Conservation (phyloP, 352 stramenopile genomes). For the Hyaloperonospora brassicae region DNA sequence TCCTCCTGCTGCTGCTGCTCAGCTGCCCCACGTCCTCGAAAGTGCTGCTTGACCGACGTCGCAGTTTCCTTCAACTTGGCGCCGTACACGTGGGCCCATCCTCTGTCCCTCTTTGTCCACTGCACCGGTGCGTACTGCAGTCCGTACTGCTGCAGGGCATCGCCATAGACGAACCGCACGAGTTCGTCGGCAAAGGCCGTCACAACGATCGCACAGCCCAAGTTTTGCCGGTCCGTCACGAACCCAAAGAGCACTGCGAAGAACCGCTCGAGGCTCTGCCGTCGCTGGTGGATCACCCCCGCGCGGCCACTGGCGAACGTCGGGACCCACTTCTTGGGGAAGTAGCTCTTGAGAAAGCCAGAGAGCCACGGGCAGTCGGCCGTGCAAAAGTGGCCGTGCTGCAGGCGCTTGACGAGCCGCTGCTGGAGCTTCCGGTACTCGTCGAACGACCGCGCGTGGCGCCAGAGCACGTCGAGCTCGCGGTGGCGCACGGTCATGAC, state of each 20-base stretch:
- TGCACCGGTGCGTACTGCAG: slow-evolving; percentile 20
- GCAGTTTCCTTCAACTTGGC: slow-evolving; percentile 13
- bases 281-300: slow-evolving; percentile 30
- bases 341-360: slow-evolving; percentile 71
- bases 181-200: slow-evolving; percentile 34
- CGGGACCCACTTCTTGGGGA: slow-evolving; percentile 61
- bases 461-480: slow-evolving; percentile 35
- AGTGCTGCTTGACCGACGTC: slow-evolving; percentile 8
- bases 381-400: slow-evolving; percentile 67
- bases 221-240: slow-evolving; percentile 52
- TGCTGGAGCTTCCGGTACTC: slow-evolving; percentile 70
- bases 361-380: slow-evolving; percentile 67
- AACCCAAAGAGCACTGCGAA: slow-evolving; percentile 52
- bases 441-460: slow-evolving; percentile 49
- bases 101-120: slow-evolving; percentile 1
- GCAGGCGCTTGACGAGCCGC: slow-evolving; percentile 46
- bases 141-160: slow-evolving; percentile 41
- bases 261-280: slow-evolving; percentile 48
- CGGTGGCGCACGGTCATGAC: slow-evolving; percentile 42
- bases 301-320: slow-evolving; percentile 34
- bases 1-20: not conserved
- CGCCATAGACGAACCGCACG: slow-evolving; percentile 59
- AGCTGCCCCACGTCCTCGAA: slow-evolving; percentile 3
- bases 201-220: slow-evolving; percentile 39
- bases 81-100: slow-evolving; percentile 6